A percentile compares a stretch with the other conserved stretches of the same genome.
Evolutionary conservation across 192 early-diverging fungal genomes (phyloP).

Genomic region (Mortierella alpina): DNA sequence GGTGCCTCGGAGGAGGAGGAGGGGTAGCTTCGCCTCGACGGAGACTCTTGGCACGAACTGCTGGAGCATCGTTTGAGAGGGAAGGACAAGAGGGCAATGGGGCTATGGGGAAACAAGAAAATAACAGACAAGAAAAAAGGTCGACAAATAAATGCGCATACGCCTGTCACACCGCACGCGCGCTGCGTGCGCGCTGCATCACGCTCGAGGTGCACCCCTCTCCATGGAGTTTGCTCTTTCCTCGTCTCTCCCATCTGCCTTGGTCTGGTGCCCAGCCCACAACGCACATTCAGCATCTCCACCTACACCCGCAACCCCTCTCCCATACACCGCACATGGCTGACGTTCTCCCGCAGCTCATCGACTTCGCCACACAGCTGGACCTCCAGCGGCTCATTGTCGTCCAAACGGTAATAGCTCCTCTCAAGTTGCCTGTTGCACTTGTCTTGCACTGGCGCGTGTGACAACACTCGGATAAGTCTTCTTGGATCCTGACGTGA

Average conservation of each 20-base stretch:
- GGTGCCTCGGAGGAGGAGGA: neutral
- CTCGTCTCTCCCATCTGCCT: neutral
- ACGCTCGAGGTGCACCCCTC: constrained; percentile 3
- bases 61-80: constrained; percentile 7
- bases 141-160: constrained; percentile 3
- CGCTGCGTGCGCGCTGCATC: too few species aligned
- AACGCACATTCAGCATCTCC: neutral
- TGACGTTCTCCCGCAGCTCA: constrained; percentile 46
- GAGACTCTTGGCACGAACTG: constrained; percentile 8
- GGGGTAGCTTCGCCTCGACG: neutral
- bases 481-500: neutral
- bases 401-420: constrained; percentile 26
- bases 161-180: too few species aligned
- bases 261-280: neutral
- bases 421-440: neutral
- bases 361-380: constrained; percentile 48
- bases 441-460: neutral
- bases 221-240: neutral
- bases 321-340: constrained; percentile 15
- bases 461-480: constrained; percentile 1
- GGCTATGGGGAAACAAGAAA: neutral
- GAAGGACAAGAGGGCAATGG: neutral
- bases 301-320: neutral
- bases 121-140: too few species aligned
- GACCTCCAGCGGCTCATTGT: constrained; percentile 51